Base-by-base conservation (phyloP, 768 basidiomycete species). In the Piloderma croceum region DNA sequence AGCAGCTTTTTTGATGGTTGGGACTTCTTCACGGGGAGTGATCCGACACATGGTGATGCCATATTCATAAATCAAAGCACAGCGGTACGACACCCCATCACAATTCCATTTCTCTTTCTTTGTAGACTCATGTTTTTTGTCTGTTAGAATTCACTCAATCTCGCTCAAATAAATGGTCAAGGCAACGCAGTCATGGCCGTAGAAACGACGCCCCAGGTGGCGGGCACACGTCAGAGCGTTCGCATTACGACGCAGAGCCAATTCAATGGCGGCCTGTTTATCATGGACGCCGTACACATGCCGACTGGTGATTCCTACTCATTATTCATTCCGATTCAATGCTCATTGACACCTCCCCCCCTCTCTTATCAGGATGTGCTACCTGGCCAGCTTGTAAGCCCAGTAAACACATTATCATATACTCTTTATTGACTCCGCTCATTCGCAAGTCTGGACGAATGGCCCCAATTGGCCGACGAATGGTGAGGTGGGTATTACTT, bases 281-380 rank as follows among this genome's bases (percentile, higher is more conserved):
- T 92, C 34, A 72, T 92, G 71, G 90, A 93, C 61, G 76, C 88
- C 19, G 70, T 79, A 19, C 90, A 94, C 58, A 90, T 92, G 83
- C 90, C 90, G 6, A 80, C 81, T 1, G 91, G 90, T 60, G 90
- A 81, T 25, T 81, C 81, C 19, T 91, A 89, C 90, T 88, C 87
- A 62, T 74, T 41, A 59, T 71, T 70, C 6, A 32, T 33, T 22
- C 20, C 24, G 38, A n/a, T n/a, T n/a, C n/a, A 17, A 38, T 15
- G 15, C 18, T 24, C 24, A 29, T 22, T 29, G 4, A 17, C 31
- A 20, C 31, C 17, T n/a, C n/a, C n/a, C 7, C 24, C 31, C 35
- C 39, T 24, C 24, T 34, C 10, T 5, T 31, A 34, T 20, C 22
- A 23, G 24, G 10, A 27, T 37, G 71, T 36, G 71, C 71, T 6